Percentiles rank a stretch among this genome's conserved stretches.
These are phyloP conservation scores for Mortierella alpina DNA, from an alignment of 192 early-diverging fungal species.

Conservation along the genomic window DNA sequence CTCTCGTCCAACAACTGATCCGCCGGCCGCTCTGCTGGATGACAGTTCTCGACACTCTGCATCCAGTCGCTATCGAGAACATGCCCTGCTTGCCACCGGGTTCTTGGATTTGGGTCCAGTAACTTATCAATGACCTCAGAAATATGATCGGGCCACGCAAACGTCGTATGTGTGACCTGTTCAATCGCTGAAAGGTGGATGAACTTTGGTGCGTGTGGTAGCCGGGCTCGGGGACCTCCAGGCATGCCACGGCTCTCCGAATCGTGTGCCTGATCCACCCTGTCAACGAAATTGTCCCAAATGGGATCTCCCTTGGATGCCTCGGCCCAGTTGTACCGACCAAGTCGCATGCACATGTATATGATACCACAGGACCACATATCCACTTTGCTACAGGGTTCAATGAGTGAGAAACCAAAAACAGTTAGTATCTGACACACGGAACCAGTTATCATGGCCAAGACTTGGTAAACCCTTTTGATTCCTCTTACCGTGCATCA, in stretches of 20 bases:
- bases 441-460: neutral
- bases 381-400: slow-evolving; percentile 45
- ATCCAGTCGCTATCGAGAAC: slow-evolving; percentile 56
- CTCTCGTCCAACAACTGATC: slow-evolving; percentile 30
- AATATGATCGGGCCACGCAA: slow-evolving; percentile 35
- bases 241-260: neutral
- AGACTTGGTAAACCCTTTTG: neutral
- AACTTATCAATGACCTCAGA: slow-evolving; percentile 44
- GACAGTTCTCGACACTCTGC: slow-evolving; percentile 54
- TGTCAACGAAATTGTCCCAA: slow-evolving; percentile 30
- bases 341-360: slow-evolving; percentile 56
- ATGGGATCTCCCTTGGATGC: slow-evolving; percentile 38
- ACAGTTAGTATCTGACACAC: neutral
- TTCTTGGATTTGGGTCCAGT: slow-evolving; percentile 54
- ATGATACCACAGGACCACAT: slow-evolving; percentile 60
- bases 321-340: slow-evolving; percentile 43
- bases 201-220: slow-evolving; percentile 1
- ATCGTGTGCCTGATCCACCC: slow-evolving; percentile 3
- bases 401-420: neutral
- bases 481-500: slow-evolving; percentile 66
- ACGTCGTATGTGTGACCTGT: neutral
- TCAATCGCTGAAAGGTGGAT: slow-evolving; percentile 32
- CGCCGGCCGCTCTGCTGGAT: slow-evolving; percentile 29
- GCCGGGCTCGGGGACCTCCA: too few species aligned
- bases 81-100: slow-evolving; percentile 57